phyloP scores from a whole-genome alignment of 108 stramenopile species.

The Discostella stelligeroides region DNA sequence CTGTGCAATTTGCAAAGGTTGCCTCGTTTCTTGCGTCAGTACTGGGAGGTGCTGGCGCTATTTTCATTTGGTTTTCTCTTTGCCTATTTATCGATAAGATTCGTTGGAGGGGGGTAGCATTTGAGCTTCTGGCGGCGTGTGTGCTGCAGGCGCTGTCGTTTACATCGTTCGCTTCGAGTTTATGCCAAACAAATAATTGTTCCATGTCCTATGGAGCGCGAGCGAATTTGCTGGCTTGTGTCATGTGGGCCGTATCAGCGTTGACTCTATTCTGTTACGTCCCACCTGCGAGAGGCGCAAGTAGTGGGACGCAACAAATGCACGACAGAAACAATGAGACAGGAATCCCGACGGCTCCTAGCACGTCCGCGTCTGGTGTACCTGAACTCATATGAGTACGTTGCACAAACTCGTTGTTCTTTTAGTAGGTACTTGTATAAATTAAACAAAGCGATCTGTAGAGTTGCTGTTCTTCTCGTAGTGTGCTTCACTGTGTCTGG shows the following conservation, averaged over 20 bases:
- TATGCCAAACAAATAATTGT: constrained; percentile 58
- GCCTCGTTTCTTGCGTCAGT: constrained; percentile 66
- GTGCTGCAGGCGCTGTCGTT: constrained; percentile 57
- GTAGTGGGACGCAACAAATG: constrained; percentile 3
- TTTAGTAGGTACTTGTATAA: too few relatives aligned
- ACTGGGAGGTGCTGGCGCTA: constrained; percentile 63
- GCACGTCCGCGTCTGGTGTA: too few relatives aligned
- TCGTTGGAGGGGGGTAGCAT: constrained; percentile 76
- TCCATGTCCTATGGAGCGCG: constrained; percentile 56
- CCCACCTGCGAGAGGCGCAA: constrained; percentile 34
- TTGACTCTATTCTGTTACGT: constrained; percentile 53
- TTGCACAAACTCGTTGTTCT: too few relatives aligned
- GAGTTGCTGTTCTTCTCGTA: neutral
- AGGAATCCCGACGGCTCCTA: constrained; percentile 2
- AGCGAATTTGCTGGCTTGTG: constrained; percentile 55
- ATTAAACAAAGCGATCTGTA: too few relatives aligned
- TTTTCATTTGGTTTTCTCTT: constrained; percentile 68
- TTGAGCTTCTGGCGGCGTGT: constrained; percentile 55
- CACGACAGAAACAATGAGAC: constrained; percentile 1
- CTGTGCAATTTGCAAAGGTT: constrained; percentile 55
- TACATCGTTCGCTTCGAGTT: constrained; percentile 62
- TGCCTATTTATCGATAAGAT: constrained; percentile 63
- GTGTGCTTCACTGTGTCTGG: too few relatives aligned
- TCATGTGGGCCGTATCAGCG: constrained; percentile 54
- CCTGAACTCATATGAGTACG: constrained; percentile 10